Conservation (phyloP, 2,329 filamentous ascomycete species). For the Exserohilum rostratum region DNA sequence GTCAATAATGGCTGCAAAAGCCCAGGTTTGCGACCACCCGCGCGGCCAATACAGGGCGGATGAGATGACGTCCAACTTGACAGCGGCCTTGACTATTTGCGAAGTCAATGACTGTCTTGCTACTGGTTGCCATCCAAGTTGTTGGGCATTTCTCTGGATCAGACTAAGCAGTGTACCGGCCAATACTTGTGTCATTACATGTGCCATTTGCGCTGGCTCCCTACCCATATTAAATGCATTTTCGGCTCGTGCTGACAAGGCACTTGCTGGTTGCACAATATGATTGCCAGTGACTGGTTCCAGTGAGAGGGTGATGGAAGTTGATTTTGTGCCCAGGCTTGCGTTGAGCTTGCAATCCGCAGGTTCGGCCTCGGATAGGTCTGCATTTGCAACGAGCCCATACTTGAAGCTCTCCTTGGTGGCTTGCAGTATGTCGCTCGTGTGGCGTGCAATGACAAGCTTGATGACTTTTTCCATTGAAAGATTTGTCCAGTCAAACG, state of each 20-base stretch:
- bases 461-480: conserved; percentile 78
- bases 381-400: conserved; percentile 64
- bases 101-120: conserved; percentile 36
- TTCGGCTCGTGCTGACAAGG: conserved; percentile 60
- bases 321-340: conserved; percentile 69
- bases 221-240: conserved; percentile 66
- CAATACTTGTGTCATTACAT: conserved; percentile 66
- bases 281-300: conserved; percentile 81
- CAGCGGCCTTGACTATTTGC: conserved; percentile 66
- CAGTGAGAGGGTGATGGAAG: conserved; percentile 65
- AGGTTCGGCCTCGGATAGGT: conserved; percentile 66
- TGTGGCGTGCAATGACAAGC: conserved; percentile 75
- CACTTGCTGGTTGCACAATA: conserved; percentile 65
- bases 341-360: conserved; percentile 71
- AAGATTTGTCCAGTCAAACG: conserved; percentile 69
- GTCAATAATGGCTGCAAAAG: conserved; percentile 63
- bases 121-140: conserved; percentile 67
- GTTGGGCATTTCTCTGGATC: conserved; percentile 64
- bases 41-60: conserved; percentile 72
- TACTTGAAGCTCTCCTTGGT: conserved; percentile 63
- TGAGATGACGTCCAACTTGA: conserved; percentile 65
- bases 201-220: conserved; percentile 64
- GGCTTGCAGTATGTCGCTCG: conserved; percentile 71
- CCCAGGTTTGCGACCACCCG: conserved; percentile 76
- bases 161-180: conserved; percentile 67